Evolutionary conservation across 805 yeast species (phyloP), one percentile per base, ranked within the genome.

Genomic region (Scheffersomyces lignosus): DNA sequence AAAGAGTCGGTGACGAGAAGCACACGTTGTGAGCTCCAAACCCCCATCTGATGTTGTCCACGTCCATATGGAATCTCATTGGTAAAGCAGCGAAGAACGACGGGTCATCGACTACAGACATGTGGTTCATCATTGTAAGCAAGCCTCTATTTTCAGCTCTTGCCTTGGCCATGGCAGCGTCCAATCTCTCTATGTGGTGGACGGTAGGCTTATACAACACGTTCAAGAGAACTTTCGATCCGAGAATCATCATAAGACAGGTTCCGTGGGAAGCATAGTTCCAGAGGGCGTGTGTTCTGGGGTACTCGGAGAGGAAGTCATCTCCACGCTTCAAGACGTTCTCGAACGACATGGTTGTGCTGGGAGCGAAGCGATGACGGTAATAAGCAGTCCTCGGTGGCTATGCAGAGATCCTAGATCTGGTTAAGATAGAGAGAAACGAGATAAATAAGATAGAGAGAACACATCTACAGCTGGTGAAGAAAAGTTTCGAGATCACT

Each of bases 21-120:
- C 98, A 91, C 27, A 91, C 78, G 57, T 93, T 90, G 34, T 83
- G 78, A 8, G 99, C 99, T 0, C 95, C 99, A 37, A 93, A 70
- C 4, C 96, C 90, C 98, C 98, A 91, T 52, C 99, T 73, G 36
- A 88, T 78, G 36, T 77, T 74, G 44, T 80, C 84, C 13, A 85
- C 64, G 38, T 79, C 77, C 10, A 66, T 60, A 48, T 78, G 84
- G 48, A 76, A 77, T 26, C 78, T 70, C 77, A 81, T 73, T 0
- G 97, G 96, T 40, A 90, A 68, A 24, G 84, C 77, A 0, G 95
- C 96, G 87, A 95, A 91, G 29, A 87, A 65, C 24, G 86, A 73
- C 0, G 99, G 99, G 54, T 91, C 99, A 57, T 91, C 99, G 16
- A 88, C 85, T 22, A 76, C 85, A 3, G 90, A 83, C 93, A 87